Base-by-base conservation (phyloP, 306 rosid species). In the Dryas alaskensis region DNA sequence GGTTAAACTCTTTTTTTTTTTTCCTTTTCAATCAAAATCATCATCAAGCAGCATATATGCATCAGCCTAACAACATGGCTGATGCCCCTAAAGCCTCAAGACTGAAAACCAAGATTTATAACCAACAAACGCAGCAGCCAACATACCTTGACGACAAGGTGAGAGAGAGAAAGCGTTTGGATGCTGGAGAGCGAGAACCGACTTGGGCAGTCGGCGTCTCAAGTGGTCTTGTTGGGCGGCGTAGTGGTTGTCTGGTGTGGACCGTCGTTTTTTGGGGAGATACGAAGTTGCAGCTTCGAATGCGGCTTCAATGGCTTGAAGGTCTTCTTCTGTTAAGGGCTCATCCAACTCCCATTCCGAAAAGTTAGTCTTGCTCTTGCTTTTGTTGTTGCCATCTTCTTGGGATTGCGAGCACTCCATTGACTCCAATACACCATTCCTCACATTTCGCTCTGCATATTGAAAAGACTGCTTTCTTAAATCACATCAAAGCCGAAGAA, bases 311-410 rank as follows among this genome's bases (percentile, higher is more conserved):
- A 84, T 80, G 78, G 87, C 83, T n/a, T 84, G 83, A 8, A 93
- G 82, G 39, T 91, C 89, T 82, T 91, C 81, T 9, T 85, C 86
- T 2, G 96, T 79, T 51, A 93, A 76, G 11, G 91, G 84, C n/a
- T 90, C 86, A 11, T 74, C 88, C 16, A 50, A 70, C 52, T 82
- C 85, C 17, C 49, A 77, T 22, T 86, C 85, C 46, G 76, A 81
- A 3, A 65, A 11, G 57, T 84, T 70, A 27, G 75, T 62, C 4
- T 52, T 11, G 71, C 19, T 7, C n/a, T 75, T 81, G 19, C 65
- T 11, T 14, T 69, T 71, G 70, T 37, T 47, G 45, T 50, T 2
- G 43, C 8, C 19, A 60, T 58, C 70, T 4, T 43, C 9, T 7
- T 57, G 7, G 6, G 17, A 16, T 59, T 67, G 74, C 16, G 39